These are phyloP conservation scores for Arabidopsis hybrid DNA, from an alignment of 441 rosid species.

Conservation along the genomic window DNA sequence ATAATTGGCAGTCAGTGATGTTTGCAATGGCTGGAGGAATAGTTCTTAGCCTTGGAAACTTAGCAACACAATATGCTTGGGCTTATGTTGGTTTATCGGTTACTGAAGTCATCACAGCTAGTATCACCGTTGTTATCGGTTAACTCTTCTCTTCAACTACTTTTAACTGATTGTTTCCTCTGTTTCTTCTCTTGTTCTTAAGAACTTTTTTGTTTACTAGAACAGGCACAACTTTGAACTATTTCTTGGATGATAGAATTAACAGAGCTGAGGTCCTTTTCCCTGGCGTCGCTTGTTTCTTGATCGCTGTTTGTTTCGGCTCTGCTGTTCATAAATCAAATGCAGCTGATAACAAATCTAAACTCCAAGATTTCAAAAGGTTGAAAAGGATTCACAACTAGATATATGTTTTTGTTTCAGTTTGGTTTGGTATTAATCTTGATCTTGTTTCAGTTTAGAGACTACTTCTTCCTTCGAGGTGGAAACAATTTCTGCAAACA, in stretches of 20 bases:
- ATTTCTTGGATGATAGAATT: conserved; percentile 82
- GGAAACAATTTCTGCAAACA: conserved; percentile 9
- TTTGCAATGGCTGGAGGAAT: conserved; percentile 89
- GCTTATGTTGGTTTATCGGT: conserved; percentile 86
- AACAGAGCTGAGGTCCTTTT: conserved; percentile 80
- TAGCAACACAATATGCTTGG: conserved; percentile 82
- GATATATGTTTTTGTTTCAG: not conserved
- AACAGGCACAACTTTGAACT: conserved; percentile 75
- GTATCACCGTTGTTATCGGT: conserved; percentile 85
- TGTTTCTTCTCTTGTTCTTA: not conserved
- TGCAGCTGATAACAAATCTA: conserved; percentile 65
- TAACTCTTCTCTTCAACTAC: not conserved
- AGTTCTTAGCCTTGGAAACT: conserved; percentile 77
- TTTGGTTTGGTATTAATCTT: conserved; percentile 20
- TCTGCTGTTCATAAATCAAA: conserved; percentile 85
- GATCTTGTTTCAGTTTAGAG: conserved; percentile 40
- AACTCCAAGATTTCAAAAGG: conserved; percentile 51
- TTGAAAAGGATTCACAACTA: not conserved
- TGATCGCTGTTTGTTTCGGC: conserved; percentile 80
- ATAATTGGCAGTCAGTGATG: conserved; percentile 83
- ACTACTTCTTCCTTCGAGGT: conserved; percentile 26
- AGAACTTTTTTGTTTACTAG: not conserved
- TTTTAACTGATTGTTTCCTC: not conserved
- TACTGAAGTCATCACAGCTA: conserved; percentile 72
- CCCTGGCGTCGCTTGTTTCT: conserved; percentile 84